Conservation (phyloP, 2,329 filamentous ascomycete species). For the Keithomyces neogunnii region DNA sequence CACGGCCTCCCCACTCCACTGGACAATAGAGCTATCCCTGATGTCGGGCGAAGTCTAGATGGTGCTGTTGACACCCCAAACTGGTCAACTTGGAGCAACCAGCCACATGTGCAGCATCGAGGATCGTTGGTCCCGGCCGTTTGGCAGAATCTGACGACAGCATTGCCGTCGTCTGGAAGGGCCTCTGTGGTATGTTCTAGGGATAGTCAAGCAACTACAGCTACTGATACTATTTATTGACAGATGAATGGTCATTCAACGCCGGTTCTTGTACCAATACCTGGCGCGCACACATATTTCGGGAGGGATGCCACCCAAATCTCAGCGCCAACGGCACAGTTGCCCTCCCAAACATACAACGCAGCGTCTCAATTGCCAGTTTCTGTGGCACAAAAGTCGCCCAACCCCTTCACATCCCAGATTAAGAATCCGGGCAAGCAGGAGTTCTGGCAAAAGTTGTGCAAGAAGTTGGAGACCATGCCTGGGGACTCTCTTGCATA, state of each 20-base stretch:
- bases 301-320: slow-evolving; percentile 8
- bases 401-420: slow-evolving; percentile 3
- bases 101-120: background rate
- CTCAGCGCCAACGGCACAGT: background rate
- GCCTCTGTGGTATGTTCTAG: background rate
- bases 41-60: background rate
- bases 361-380: background rate
- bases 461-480: slow-evolving; percentile 1
- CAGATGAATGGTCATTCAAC: slow-evolving; percentile 2
- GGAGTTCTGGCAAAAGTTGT: slow-evolving; percentile 16
- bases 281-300: slow-evolving; percentile 29
- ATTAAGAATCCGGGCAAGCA: slow-evolving; percentile 11
- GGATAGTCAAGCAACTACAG: background rate
- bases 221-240: background rate
- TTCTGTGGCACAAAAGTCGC: background rate
- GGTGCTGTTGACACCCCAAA: slow-evolving; percentile 1
- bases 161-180: background rate
- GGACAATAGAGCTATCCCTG: background rate
- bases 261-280: slow-evolving; percentile 22
- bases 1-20: background rate
- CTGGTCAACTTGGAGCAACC: background rate
- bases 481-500: background rate
- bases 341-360: background rate
- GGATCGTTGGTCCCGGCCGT: background rate
- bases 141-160: background rate